Conservation (phyloP, 352 stramenopile genomes). For the Pythium brachiatum region DNA sequence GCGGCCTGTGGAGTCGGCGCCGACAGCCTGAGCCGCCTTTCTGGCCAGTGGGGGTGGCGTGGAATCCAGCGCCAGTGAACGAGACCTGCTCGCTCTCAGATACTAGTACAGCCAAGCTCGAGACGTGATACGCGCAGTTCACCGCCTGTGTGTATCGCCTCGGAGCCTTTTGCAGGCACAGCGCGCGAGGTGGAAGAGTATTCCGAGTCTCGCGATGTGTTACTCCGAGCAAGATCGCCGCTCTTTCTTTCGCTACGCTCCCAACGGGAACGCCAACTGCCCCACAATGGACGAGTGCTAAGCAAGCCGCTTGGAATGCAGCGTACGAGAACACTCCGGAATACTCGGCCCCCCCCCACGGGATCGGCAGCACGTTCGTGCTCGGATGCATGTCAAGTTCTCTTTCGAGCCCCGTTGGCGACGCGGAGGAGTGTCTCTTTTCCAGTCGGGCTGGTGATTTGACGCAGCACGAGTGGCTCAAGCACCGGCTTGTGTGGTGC, state of each 20-base stretch:
- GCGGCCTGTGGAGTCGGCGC: no score
- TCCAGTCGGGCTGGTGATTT: slow-evolving; percentile 11
- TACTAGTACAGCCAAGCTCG: slow-evolving; percentile 1
- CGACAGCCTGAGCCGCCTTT: slow-evolving; percentile 21
- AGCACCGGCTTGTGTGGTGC: slow-evolving; percentile 22
- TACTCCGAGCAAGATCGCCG: slow-evolving; percentile 3
- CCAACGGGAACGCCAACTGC: not conserved
- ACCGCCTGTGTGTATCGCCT: slow-evolving; percentile 17
- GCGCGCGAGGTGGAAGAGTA: slow-evolving; percentile 13
- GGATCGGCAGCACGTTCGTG: not conserved
- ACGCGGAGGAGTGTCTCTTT: slow-evolving; percentile 17
- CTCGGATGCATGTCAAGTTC: slow-evolving; percentile 9
- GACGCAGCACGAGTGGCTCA: slow-evolving; percentile 23
- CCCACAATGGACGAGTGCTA: slow-evolving; percentile 6
- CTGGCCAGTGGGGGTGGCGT: slow-evolving; percentile 13
- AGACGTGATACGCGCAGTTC: slow-evolving; percentile 14
- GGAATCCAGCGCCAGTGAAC: slow-evolving; percentile 7
- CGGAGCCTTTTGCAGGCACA: slow-evolving; percentile 16
- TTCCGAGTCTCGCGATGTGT: slow-evolving; percentile 12
- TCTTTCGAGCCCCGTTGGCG: slow-evolving; percentile 15
- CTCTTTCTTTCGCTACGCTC: slow-evolving; percentile 8
- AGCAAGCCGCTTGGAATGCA: slow-evolving; percentile 14
- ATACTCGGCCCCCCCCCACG: slow-evolving; percentile 1
- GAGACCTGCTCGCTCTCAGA: slow-evolving; percentile 9
- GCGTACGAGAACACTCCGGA: slow-evolving; percentile 6